Base-by-base conservation (phyloP, 2,329 filamentous ascomycete species). In the Cryphonectria radicalis region DNA sequence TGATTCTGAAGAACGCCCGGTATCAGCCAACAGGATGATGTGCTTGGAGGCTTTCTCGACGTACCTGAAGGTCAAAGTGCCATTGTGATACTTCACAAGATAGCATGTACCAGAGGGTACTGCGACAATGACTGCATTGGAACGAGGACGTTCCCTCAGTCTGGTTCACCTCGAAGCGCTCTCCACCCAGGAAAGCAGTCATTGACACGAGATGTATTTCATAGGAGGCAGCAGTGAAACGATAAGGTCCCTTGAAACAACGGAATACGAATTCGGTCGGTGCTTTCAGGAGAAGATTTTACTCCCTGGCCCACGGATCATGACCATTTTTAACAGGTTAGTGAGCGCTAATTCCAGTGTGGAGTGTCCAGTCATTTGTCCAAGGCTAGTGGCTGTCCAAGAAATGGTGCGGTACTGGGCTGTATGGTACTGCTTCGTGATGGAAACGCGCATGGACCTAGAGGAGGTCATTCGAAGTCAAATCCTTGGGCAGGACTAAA, bases 231-330 rank as follows among this genome's bases (percentile, higher is more conserved):
- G 43, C 40, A 43, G 28, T 69, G 70, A 69, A 69, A 69, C 70
- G n/a, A 69, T 66, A 19, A 32, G 42, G 19, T 55, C 57, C 57
- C 63, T 67, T 72, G 70, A 72, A 72, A 72, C 70, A 72, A 67
- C n/a, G 32, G 37, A 28, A 63, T 8, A 19, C 50, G 43, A 57
- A 57, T 28, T 40, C 17, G 10, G 64, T 66, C 28, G n/a, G 42
- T 46, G 42, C 42, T 35, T 8, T 22, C 25, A 19, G 32, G 43
- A 42, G 28, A 35, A 13, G 42, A 22, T 42, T n/a, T 28, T 17
- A n/a, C 28, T 32, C 43, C 17, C 53, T 50, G 19, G 28, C 40
- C 63, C 25, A 66, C 19, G 11, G 25, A 40, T 40, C 43, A 55
- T 35, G 22, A 17, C 40, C 40, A 4, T 32, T n/a, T n/a, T 28